Evolutionary conservation across 495 filamentous ascomycete species (phyloP), one percentile per base, ranked within the genome.

Genomic region (Clohesyomyces aquaticus): DNA sequence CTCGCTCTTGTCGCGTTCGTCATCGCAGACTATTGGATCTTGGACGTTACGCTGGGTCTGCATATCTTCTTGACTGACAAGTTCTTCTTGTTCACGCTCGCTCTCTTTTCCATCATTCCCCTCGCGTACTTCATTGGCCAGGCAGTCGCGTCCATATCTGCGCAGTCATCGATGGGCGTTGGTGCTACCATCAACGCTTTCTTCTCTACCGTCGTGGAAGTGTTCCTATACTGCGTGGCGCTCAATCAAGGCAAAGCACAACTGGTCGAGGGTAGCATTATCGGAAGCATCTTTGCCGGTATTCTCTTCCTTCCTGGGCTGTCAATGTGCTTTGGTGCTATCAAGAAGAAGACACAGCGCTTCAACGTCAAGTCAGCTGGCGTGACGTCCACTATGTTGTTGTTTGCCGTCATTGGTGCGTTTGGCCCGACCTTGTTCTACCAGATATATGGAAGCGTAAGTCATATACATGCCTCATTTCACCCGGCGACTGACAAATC

Each of bases 51-150:
- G 4, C 73, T 97, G 26, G 86, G 86, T 16, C 42, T 96, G 11
- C 70, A 92, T 9, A 86, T 80, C 59, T 83, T 82, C 72, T 65
- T 97, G 55, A 96, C 93, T 1, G 81, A 86, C 47, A 86, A 91
- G 3, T 91, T 88, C 19, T 85, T 96, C 55, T 81, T 99, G 41
- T 99, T 99, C 76, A 82, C 86, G 3, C 80, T 91, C 2, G 89
- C 90, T 21, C 79, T 99, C 12, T 82, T 92, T 63, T 97, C 93
- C 45, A 93, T 98, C 73, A 96, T 98, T 48, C 94, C 94, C 21
- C 76, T 99, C n/a, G 94, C 94, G 27, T 98, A 99, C 76, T 99
- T 98, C 78, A 99, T 99, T 74, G 94, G 94, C 9, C 94, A 99
- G 76, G 94, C 94, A 53, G 94, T 99, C 43, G 94, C 94, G n/a